Evolutionary conservation across 371 early-diverging fungal species (phyloP).

Genomic region (Mortierella sp.): DNA sequence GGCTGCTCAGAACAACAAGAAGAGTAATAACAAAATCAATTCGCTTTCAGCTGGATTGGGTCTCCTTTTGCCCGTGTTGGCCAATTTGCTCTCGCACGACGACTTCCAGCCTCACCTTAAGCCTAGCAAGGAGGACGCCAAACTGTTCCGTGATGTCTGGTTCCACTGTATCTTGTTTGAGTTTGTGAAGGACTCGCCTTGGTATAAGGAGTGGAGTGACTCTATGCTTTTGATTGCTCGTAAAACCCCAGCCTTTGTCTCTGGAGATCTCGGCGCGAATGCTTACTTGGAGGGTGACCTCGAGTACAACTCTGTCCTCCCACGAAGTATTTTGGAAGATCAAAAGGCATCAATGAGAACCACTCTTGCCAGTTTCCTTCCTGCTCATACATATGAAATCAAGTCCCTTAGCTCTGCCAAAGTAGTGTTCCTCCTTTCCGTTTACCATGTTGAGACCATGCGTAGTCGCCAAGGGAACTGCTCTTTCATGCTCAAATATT

Average conservation of each 20-base stretch:
- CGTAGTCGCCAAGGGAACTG: slow-evolving; percentile 79
- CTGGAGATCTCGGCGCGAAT: slow-evolving; percentile 69
- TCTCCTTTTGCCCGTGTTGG: slow-evolving; percentile 74
- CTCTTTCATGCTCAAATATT: slow-evolving; percentile 81
- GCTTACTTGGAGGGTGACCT: slow-evolving; percentile 92
- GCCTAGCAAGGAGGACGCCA: slow-evolving; percentile 73
- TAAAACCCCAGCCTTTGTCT: slow-evolving; percentile 89
- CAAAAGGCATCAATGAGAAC: slow-evolving; percentile 56
- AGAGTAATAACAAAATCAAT: slow-evolving; percentile 61
- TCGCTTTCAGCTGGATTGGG: slow-evolving; percentile 74
- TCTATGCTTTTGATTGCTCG: slow-evolving; percentile 79
- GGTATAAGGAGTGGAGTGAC: slow-evolving; percentile 84
- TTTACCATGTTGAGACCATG: slow-evolving; percentile 89
- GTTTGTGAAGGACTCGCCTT: slow-evolving; percentile 79
- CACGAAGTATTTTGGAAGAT: slow-evolving; percentile 78
- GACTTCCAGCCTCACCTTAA: slow-evolving; percentile 73
- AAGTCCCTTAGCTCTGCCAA: slow-evolving; percentile 80
- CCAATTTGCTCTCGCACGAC: slow-evolving; percentile 68
- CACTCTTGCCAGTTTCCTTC: slow-evolving; percentile 58
- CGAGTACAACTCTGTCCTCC: slow-evolving; percentile 87
- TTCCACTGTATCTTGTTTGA: slow-evolving; percentile 87
- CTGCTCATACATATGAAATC: slow-evolving; percentile 68
- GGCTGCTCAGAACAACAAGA: slow-evolving; percentile 62
- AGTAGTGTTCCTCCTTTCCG: slow-evolving; percentile 84
- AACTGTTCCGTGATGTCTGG: slow-evolving; percentile 91